phyloP scores from a whole-genome alignment of 345 rosid species.

The Gossypium longicalyx region DNA sequence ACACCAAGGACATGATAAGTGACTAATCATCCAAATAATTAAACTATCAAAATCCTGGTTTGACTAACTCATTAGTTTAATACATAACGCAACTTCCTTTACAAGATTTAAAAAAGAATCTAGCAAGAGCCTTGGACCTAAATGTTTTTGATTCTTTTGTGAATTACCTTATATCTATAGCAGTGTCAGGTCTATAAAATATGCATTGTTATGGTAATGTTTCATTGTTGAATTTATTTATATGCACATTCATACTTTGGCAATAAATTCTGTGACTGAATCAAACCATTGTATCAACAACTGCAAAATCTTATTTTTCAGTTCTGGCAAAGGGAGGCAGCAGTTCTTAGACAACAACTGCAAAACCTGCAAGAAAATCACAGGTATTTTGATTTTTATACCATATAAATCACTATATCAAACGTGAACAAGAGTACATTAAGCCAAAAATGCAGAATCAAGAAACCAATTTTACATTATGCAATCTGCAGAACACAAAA shows the following conservation, averaged over 20 bases:
- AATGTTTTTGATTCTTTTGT: neutral
- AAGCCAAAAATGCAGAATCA: neutral
- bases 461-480: neutral
- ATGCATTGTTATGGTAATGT: neutral
- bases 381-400: constrained; percentile 39
- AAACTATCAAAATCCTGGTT: neutral
- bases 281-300: neutral
- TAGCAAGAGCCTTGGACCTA: neutral
- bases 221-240: neutral
- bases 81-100: neutral
- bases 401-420: neutral
- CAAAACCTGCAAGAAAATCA: constrained; percentile 75
- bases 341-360: constrained; percentile 63
- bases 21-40: neutral
- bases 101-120: neutral
- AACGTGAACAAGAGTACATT: neutral
- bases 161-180: neutral
- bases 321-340: constrained; percentile 87
- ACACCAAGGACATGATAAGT: neutral
- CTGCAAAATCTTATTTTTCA: constrained; percentile 27
- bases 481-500: constrained; percentile 1
- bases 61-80: neutral
- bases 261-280: neutral
- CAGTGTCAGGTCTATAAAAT: neutral
- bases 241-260: neutral